Base-by-base conservation (phyloP, 352 stramenopile genomes). In the Aphanomyces astaci region DNA sequence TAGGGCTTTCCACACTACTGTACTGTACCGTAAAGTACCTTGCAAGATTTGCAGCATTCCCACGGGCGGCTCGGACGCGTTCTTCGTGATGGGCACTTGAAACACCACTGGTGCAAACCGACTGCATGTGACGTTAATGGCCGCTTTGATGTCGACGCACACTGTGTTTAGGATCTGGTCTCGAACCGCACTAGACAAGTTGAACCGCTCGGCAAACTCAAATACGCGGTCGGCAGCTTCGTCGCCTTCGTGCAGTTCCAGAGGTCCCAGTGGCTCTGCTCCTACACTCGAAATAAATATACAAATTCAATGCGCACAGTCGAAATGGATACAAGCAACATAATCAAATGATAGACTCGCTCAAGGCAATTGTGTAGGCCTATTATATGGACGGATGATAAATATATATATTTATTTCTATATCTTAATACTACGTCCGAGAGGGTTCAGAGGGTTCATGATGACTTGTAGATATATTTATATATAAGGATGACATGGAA, bases 211-310 rank as follows among this genome's bases (percentile, higher is more conserved):
- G 3, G 82, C 83, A 63, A 93, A 92, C 1, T 78, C 72, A 65
- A 87, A 89, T 0, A 87, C 83, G 2, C 79, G 75, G 64, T 93
- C 85, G 0, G 82, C 85, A 19, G 82, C 79, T 40, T 93, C 85
- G 31, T 92, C 81, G 0, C 81, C 80, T 67, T 92, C 85, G 51
- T 81, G 88, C 1, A 93, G 74, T 2, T 73, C 66, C 2, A 93
- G 54, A 2, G 75, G 63, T 7, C 83, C 85, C 22, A 93, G 40
- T 1, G 75, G 36, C 11, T 73, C 43, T 1, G 74, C 75, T 4
- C 54, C 68, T 64, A 30, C 30, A 17, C 3, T 11, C 30, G 45
- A 43, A n/a, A n/a, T n/a, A n/a, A n/a, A n/a, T n/a, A n/a, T n/a
- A n/a, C n/a, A n/a, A n/a, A n/a, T n/a, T n/a, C n/a, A n/a, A n/a